These are phyloP conservation scores for Wickerhamomyces sp. DNA, from an alignment of 1,139 yeast genomes.

Conservation along the genomic window DNA sequence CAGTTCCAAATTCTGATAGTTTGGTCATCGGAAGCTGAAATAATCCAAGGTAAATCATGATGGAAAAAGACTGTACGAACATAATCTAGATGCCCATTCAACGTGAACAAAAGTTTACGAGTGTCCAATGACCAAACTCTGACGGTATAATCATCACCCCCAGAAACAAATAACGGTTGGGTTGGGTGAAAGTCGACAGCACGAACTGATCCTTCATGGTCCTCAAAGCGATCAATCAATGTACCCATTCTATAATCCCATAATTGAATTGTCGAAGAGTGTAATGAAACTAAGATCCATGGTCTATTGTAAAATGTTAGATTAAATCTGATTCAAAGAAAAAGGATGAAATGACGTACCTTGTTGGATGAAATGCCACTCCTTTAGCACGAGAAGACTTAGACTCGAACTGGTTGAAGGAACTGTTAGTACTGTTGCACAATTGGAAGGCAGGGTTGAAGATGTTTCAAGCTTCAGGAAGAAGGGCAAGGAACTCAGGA, in stretches of 20 bases:
- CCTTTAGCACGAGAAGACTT: constrained; percentile 98
- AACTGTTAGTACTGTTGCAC: no score
- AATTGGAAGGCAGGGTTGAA: no score
- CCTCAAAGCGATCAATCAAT: constrained; percentile 91
- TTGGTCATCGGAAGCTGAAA: constrained; percentile 96
- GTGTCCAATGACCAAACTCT: constrained; percentile 96
- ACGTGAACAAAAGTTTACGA: constrained; percentile 84
- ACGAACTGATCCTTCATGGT: constrained; percentile 97
- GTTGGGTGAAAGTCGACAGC: constrained; percentile 96
- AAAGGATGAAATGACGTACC: constrained; percentile 28
- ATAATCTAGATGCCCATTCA: constrained; percentile 92
- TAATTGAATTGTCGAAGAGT: constrained; percentile 90
- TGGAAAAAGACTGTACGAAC: constrained; percentile 94
- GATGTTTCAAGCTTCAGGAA: no score
- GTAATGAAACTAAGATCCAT: constrained; percentile 93
- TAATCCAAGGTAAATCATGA: constrained; percentile 95
- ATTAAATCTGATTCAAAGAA: constrained; percentile 1
- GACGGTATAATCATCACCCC: constrained; percentile 94
- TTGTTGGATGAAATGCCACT: constrained; percentile 93
- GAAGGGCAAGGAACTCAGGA: not conserved
- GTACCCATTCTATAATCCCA: constrained; percentile 99
- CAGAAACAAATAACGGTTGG: constrained; percentile 93
- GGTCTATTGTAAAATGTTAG: constrained; percentile 46
- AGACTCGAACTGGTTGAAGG: constrained; percentile 68
- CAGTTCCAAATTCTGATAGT: constrained; percentile 99